Evolutionary conservation across 169 alveolate genomes (phyloP).

Genomic region (Babesia microti): DNA sequence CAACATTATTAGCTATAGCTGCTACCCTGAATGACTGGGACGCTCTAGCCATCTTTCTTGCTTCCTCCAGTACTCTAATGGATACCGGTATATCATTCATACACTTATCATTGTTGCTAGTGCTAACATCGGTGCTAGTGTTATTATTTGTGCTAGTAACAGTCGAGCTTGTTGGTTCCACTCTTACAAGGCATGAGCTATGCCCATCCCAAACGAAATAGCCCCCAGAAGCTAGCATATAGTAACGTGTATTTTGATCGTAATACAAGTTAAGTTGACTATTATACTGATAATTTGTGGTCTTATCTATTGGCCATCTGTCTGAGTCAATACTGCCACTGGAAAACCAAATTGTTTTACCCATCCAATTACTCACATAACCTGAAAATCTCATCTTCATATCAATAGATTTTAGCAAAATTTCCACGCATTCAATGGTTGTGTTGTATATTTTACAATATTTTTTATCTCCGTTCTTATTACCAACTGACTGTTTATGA

Average conservation of each 20-base stretch:
- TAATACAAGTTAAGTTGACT: conserved; percentile 31
- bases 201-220: conserved; percentile 49
- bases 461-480: conserved; percentile 13
- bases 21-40: too few relatives aligned
- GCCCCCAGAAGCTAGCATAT: conserved; percentile 49
- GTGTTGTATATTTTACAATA: conserved; percentile 26
- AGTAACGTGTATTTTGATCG: conserved; percentile 57
- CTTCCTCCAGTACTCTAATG: too few relatives aligned
- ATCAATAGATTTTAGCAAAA: background rate
- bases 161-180: conserved; percentile 4
- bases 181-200: conserved; percentile 18
- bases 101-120: conserved; percentile 2
- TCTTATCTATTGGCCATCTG: conserved; percentile 14
- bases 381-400: conserved; percentile 10
- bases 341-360: conserved; percentile 9
- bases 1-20: too few relatives aligned
- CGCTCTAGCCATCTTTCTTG: too few relatives aligned
- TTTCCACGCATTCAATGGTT: conserved; percentile 12
- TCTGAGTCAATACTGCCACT: conserved; percentile 36
- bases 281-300: conserved; percentile 27
- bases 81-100: background rate
- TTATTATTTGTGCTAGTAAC: background rate
- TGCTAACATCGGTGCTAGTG: background rate
- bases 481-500: too few relatives aligned
- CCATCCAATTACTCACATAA: conserved; percentile 19